A percentile compares a stretch with the other conserved stretches of the same genome.
Conservation (phyloP, 192 early-diverging fungal species). For the Rhizophagus clarus region DNA sequence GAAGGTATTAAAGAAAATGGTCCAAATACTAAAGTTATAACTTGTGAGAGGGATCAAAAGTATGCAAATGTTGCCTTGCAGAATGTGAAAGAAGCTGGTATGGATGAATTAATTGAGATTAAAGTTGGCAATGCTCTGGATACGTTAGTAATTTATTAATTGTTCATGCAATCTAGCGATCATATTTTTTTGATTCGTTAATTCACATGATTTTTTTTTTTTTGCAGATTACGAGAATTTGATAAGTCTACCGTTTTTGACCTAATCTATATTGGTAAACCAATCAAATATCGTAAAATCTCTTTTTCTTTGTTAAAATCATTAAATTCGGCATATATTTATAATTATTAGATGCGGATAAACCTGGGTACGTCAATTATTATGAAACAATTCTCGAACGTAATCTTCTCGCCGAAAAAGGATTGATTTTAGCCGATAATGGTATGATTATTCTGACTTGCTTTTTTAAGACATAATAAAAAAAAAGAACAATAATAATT, state of each 20-base stretch:
- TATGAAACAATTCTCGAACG: conserved; percentile 64
- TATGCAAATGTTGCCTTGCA: conserved; percentile 48
- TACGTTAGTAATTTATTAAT: conserved; percentile 33
- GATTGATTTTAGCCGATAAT: conserved; percentile 73
- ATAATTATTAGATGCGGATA: conserved; percentile 64
- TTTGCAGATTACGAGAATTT: conserved; percentile 29
- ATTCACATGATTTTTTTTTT: background rate
- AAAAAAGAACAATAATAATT: too few relatives aligned
- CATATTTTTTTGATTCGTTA: background rate
- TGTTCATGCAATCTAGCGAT: background rate
- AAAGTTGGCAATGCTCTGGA: conserved; percentile 45
- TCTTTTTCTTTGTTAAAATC: too few relatives aligned
- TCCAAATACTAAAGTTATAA: conserved; percentile 37
- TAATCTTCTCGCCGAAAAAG: conserved; percentile 55
- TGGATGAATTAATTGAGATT: conserved; percentile 48
- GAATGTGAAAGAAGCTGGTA: conserved; percentile 39
- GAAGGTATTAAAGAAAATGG: conserved; percentile 48
- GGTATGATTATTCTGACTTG: conserved; percentile 28
- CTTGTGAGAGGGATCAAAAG: conserved; percentile 58
- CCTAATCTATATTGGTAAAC: conserved; percentile 56
- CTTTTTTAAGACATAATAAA: background rate
- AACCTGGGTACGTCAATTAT: conserved; percentile 65
- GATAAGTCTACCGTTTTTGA: conserved; percentile 56
- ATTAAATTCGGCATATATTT: background rate
- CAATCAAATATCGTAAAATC: background rate